Base-by-base conservation (phyloP, 768 basidiomycete genomes). In the Agrocybe pediades region DNA sequence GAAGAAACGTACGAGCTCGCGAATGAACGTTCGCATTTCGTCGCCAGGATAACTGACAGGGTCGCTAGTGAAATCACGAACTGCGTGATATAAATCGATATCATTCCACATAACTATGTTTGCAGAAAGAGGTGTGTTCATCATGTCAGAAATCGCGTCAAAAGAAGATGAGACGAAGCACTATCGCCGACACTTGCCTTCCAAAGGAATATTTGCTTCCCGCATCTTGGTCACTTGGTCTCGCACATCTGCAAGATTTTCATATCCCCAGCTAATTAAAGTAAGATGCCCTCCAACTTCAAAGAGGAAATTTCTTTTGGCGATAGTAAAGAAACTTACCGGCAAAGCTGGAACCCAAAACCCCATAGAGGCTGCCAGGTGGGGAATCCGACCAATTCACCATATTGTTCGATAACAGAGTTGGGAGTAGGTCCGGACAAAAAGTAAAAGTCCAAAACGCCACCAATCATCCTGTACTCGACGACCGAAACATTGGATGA, bases 361-460 rank as follows among this genome's bases (percentile, higher is more conserved):
- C 82, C 83, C 86, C 88, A 92, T 30, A 75, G 74, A 2, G 88
- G 89, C 64, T 85, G 83, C 81, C 87, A 85, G 25, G 80, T 81
- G 2, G 90, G 87, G 33, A 81, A 71, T 3, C 89, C 89, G 23
- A 88, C 75, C n/a, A 83, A 70, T 29, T 72, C 77, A 4, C 84
- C 81, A 60, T 91, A 88, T 66, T 92, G 89, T 55, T 86, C 79
- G 45, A 88, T 79, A 8, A 90, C 89, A n/a, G 68, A 67, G 41
- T 72, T 78, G 79, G 65, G 55, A 13, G 49, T 53, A 69, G 66
- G 82, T 54, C 86, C 86, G 16, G 83, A 81, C 64, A 91, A 79
- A 71, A 88, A 90, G 74, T 90, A 91, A 58, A 92, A 83, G 68
- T 91, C 87, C 26, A 92, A 70, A 0, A 84, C 84, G 16, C 90